Evolutionary conservation across 805 yeast genomes (phyloP), one percentile per base, ranked within the genome.

Genomic region (Monosporozyma servazzii): DNA sequence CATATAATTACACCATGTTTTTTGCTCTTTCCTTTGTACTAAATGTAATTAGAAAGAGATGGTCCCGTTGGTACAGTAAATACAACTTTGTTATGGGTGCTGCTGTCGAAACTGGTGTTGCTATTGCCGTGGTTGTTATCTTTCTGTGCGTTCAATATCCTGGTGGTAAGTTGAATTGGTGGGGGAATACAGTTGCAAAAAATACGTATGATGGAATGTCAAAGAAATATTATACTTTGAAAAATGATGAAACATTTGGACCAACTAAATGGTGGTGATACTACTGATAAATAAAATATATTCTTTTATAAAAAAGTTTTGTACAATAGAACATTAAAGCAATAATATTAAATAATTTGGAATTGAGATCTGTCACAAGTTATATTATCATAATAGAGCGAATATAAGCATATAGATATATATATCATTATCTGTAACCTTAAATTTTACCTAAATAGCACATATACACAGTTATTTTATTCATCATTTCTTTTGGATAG

Each of bases 81-180:
- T 81, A 81, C 62, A 79, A 79, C 54, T 80, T 75, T 57, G 78
- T 80, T 4, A 65, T 80, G 55, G 79, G 83, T 33, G 79, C 83
- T 51, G 84, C 77, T n/a, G 71, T 81, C 3, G 79, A 80, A 27
- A 76, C 82, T 0, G 85, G 84, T n/a, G 79, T 80, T 11, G 85
- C 85, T 0, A 71, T 79, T 51, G 74, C 82, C 36, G 77, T 81
- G 1, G 74, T 81, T 47, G 54, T 79, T 20, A 78, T 81, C 9
- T 80, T 81, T 60, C 68, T 79, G 54, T 68, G 75, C 15, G 78
- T 79, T 3, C 78, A 75, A 51, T 76, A 71, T 51, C 73, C 76
- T 45, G 74, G 73, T 15, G 70, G 69, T 8, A 61, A 61, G 5
- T 53, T 71, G 3, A 54, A 56, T 41, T 81, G 86, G 86, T 79